These are phyloP conservation scores for Arachis monticola DNA, from an alignment of 331 rosid genomes.

Conservation along the genomic window DNA sequence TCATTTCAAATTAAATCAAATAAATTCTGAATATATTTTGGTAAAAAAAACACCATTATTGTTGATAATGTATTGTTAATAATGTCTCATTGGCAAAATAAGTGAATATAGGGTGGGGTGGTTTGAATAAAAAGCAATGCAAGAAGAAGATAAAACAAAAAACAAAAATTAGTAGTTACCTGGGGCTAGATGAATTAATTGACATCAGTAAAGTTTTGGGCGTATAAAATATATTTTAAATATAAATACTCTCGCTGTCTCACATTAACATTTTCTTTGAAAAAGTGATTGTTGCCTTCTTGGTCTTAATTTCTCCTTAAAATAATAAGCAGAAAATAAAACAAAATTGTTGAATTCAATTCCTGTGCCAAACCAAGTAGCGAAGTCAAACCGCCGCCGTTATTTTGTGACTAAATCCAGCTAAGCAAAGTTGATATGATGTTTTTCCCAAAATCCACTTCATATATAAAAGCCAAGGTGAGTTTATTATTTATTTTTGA, in stretches of 20 bases:
- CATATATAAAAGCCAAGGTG: neutral
- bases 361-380: slow-evolving; percentile 1
- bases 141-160: no score
- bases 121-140: no score
- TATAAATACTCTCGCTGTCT: neutral
- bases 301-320: neutral
- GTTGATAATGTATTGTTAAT: neutral
- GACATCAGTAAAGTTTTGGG: no score
- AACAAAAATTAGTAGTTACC: neutral
- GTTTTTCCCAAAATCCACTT: neutral
- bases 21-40: no score
- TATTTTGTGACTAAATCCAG: slow-evolving; percentile 1
- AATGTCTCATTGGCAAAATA: neutral
- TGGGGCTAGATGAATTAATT: no score
- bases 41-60: neutral
- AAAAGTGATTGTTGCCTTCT: neutral
- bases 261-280: neutral
- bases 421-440: neutral
- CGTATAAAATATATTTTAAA: neutral
- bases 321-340: neutral
- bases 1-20: no score
- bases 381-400: slow-evolving; percentile 3
- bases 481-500: neutral
- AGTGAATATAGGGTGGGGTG: neutral
- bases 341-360: neutral